phyloP scores from a whole-genome alignment of 2,329 filamentous ascomycete genomes.

The Exutisphaerella laricina region DNA sequence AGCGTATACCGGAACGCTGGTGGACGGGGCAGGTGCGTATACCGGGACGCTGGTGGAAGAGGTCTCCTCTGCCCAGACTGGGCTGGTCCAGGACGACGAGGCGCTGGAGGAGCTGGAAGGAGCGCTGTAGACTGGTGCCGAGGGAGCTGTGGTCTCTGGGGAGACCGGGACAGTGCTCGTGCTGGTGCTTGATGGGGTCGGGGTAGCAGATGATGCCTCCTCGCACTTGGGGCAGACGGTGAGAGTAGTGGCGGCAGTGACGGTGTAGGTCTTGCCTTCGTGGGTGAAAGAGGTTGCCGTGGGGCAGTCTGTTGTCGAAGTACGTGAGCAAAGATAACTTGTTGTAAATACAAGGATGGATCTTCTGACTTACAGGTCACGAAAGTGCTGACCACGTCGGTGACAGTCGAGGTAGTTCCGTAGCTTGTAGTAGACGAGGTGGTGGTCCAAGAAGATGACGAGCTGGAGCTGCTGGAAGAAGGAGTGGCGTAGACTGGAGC shows the following conservation, averaged over 20 bases:
- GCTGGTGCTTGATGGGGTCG: neutral
- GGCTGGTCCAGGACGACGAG: neutral
- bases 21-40: neutral
- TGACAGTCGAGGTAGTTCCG: slow-evolving; percentile 16
- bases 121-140: slow-evolving; percentile 12
- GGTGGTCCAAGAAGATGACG: neutral
- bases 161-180: neutral
- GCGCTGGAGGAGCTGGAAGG: neutral
- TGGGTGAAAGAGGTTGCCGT: slow-evolving; percentile 24
- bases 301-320: too few species aligned
- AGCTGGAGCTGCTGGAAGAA: neutral
- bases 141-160: slow-evolving; percentile 2
- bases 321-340: too few species aligned
- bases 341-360: too few species aligned
- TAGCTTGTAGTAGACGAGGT: slow-evolving; percentile 18
- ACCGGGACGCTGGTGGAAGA: neutral
- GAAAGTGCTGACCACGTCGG: slow-evolving; percentile 20
- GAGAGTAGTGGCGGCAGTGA: slow-evolving; percentile 24
- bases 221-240: slow-evolving; percentile 21
- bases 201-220: neutral
- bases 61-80: neutral
- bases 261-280: slow-evolving; percentile 25
- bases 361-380: slow-evolving; percentile 23
- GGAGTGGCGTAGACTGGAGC: slow-evolving; percentile 1
- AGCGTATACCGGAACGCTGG: neutral